Percentiles rank a stretch among this genome's conserved stretches.
These are phyloP conservation scores for Paraconiothyrium brasiliense DNA, from an alignment of 2,329 filamentous ascomycete species.

Conservation along the genomic window DNA sequence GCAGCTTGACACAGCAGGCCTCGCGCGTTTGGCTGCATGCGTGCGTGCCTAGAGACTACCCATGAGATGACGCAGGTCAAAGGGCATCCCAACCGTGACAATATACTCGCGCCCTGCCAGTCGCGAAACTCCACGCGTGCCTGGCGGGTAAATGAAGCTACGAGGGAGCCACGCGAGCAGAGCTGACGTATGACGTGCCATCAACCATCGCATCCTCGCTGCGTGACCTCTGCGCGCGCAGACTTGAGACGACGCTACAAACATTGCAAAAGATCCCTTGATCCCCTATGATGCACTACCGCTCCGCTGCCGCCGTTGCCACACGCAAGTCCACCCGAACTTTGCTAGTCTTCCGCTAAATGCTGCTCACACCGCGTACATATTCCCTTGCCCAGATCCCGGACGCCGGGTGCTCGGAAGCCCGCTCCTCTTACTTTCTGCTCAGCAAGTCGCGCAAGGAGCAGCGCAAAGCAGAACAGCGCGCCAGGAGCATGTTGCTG, in stretches of 20 bases:
- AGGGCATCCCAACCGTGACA: background rate
- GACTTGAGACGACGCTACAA: background rate
- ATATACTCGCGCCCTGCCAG: background rate
- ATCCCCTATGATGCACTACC: slow-evolving; percentile 16
- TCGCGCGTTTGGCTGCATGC: slow-evolving; percentile 2
- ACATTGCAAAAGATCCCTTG: background rate
- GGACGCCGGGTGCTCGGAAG: slow-evolving; percentile 41
- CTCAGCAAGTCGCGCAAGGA: slow-evolving; percentile 46
- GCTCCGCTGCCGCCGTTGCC: slow-evolving; percentile 23
- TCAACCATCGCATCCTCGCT: slow-evolving; percentile 9
- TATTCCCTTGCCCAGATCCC: slow-evolving; percentile 50
- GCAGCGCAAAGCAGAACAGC: slow-evolving; percentile 41
- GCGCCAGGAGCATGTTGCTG: slow-evolving; percentile 75
- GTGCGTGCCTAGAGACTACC: background rate
- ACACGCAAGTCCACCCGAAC: slow-evolving; percentile 23
- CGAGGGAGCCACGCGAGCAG: slow-evolving; percentile 12
- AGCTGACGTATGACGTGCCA: slow-evolving; percentile 6
- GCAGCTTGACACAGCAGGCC: background rate
- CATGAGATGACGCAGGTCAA: background rate
- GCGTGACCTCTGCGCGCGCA: slow-evolving; percentile 12
- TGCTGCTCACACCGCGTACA: slow-evolving; percentile 54
- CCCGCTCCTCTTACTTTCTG: slow-evolving; percentile 46
- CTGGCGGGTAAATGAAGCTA: slow-evolving; percentile 10
- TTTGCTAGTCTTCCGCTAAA: slow-evolving; percentile 43
- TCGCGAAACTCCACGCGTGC: background rate